phyloP scores from a whole-genome alignment of 306 rosid genomes.

The Sphenostylis stenocarpa region DNA sequence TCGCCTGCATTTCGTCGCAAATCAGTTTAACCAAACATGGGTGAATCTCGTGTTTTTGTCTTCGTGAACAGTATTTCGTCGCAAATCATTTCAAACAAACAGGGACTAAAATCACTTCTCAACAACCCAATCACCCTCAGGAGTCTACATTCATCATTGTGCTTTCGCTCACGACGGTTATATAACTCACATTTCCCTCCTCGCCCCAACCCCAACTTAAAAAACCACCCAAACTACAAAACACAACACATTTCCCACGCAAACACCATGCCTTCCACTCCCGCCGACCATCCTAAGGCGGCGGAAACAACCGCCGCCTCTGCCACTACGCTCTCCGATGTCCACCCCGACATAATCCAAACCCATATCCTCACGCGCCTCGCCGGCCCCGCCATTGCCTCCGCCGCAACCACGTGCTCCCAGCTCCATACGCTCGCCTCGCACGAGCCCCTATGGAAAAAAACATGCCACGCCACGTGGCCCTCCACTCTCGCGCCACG shows the following conservation, averaged over 20 bases:
- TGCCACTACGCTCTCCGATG: conserved; percentile 45
- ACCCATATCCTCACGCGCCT: conserved; percentile 71
- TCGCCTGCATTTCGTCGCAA: too few relatives aligned
- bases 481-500: conserved; percentile 63
- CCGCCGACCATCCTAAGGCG: neutral
- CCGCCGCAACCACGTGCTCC: conserved; percentile 54
- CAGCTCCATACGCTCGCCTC: conserved; percentile 49
- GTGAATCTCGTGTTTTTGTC: too few relatives aligned
- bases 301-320: neutral
- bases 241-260: neutral
- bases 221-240: neutral
- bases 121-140: too few relatives aligned
- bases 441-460: conserved; percentile 50
- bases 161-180: too few relatives aligned
- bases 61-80: too few relatives aligned
- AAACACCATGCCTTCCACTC: neutral
- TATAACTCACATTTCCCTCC: too few relatives aligned
- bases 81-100: too few relatives aligned
- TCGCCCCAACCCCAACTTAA: neutral
- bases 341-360: conserved; percentile 60
- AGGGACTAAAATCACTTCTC: too few relatives aligned
- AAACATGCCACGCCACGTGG: conserved; percentile 69
- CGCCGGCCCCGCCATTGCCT: conserved; percentile 63
- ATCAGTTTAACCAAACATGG: too few relatives aligned
- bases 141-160: too few relatives aligned